Evolutionary conservation across 352 stramenopile genomes (phyloP), one percentile per base, ranked within the genome.

Genomic region (Phytopythium mirpurense): DNA sequence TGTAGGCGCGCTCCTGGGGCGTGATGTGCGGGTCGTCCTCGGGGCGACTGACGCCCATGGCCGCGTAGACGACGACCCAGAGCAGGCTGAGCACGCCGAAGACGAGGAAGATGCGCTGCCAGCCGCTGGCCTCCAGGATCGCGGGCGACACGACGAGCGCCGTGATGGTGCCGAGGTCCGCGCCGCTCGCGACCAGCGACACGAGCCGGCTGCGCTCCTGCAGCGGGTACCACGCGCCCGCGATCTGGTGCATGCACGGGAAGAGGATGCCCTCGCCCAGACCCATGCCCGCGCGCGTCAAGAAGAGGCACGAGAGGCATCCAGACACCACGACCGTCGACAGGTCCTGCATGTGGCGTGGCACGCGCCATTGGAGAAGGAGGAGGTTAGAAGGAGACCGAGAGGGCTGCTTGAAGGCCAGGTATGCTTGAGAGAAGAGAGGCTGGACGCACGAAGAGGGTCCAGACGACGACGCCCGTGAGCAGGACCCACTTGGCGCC

Each of bases 211-310:
- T 93, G 45, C 83, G 76, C 54, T 93, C 82, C 38, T 89, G 78
- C 16, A 89, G 56, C 9, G 85, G 85, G 51, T 93, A 95, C 83
- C 81, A 93, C 21, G 83, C 74, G 27, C 78, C 74, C n/a, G 79
- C 68, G 59, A 95, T 81, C 67, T 92, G 80, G 50, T 95, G 83
- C 85, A 95, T 91, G 49, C 83, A 95, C 29, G 85, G 85, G 49
- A 95, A 95, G 32, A 95, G 59, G 42, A 95, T 91, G 32, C 85
- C 85, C 50, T 95, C 85, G 48, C 85, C 85, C 27, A 95, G 69
- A 1, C 85, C 85, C 85, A 95, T 95, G 14, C 78, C 79, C 1
- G 74, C 72, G 51, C 85, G 83, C 16, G 77, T 83, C 37, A 91
- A 62, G 60, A 86, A 93, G 26, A 95, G 68, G n/a, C 68, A 73